Conservation (phyloP, 202 grass and related monocot genomes). For the Zizania palustris region DNA sequence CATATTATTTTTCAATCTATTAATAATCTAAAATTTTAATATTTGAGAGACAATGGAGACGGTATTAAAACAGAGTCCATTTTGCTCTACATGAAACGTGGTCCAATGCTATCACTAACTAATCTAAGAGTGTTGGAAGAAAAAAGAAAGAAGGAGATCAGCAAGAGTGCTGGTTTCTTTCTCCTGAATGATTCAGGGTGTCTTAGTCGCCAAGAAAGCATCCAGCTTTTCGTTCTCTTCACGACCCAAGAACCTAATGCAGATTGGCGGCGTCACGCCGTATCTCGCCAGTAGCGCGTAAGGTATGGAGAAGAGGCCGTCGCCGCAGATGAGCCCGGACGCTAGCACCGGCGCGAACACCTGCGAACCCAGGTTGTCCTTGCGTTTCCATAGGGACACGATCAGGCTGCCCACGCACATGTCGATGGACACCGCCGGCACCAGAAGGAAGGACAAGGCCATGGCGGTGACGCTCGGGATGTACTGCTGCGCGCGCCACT, state of each 20-base stretch:
- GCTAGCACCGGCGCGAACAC: constrained; percentile 26
- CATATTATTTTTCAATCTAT: no score
- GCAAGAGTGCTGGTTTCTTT: not conserved
- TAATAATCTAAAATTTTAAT: no score
- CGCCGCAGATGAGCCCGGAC: constrained; percentile 47
- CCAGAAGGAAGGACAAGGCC: constrained; percentile 45
- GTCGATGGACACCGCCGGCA: constrained; percentile 30
- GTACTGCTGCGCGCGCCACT: constrained; percentile 5
- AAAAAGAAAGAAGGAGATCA: not conserved
- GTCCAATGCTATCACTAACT: constrained; percentile 28
- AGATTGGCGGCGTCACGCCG: no score
- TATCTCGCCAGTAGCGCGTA: no score
- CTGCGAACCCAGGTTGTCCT: not conserved
- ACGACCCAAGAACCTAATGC: no score
- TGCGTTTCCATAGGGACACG: constrained; percentile 12
- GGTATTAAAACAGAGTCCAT: not conserved
- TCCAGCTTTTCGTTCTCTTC: constrained; percentile 50
- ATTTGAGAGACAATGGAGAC: not conserved
- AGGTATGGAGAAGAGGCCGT: constrained; percentile 27
- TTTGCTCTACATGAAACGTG: constrained; percentile 12
- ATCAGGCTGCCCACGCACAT: constrained; percentile 37
- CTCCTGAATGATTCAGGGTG: no score
- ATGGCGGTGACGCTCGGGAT: constrained; percentile 47
- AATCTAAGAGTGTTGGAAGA: constrained; percentile 30
- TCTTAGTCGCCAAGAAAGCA: not conserved